Conservation (phyloP, 305 asterid species). For the Fraxinus ornus region DNA sequence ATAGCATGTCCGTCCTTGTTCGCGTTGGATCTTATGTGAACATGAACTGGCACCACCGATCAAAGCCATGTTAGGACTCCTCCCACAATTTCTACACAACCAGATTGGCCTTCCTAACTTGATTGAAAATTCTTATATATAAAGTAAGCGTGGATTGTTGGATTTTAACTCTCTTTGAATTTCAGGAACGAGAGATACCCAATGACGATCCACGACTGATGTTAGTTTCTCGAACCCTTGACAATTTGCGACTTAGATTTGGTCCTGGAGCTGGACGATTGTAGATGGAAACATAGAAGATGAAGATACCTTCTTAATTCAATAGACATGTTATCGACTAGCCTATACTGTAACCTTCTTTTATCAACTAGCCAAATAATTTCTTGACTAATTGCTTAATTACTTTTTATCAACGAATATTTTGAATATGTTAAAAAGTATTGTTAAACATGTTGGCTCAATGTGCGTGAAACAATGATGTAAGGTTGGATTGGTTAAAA, state of each 20-base stretch:
- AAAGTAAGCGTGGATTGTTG: not conserved
- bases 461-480: not conserved
- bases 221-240: conserved; percentile 43
- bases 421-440: not conserved
- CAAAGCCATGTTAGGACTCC: not conserved
- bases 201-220: conserved; percentile 75
- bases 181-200: conserved; percentile 78
- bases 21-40: not conserved
- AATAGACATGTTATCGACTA: conserved; percentile 2
- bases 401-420: not conserved
- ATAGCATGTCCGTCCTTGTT: not conserved
- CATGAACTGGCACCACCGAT: not conserved
- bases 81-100: not conserved
- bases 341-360: not conserved
- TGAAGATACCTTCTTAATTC: conserved; percentile 5
- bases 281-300: conserved; percentile 12
- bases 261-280: conserved; percentile 45
- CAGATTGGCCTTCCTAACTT: not conserved
- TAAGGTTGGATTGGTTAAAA: not conserved
- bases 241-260: conserved; percentile 39
- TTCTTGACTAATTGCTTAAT: conserved; percentile 19
- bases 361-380: conserved; percentile 16
- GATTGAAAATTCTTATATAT: not conserved
- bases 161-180: conserved; percentile 13
- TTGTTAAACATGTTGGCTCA: not conserved